Evolutionary conservation across 805 yeast genomes (phyloP).

Genomic region (Kuraishia piskuri): DNA sequence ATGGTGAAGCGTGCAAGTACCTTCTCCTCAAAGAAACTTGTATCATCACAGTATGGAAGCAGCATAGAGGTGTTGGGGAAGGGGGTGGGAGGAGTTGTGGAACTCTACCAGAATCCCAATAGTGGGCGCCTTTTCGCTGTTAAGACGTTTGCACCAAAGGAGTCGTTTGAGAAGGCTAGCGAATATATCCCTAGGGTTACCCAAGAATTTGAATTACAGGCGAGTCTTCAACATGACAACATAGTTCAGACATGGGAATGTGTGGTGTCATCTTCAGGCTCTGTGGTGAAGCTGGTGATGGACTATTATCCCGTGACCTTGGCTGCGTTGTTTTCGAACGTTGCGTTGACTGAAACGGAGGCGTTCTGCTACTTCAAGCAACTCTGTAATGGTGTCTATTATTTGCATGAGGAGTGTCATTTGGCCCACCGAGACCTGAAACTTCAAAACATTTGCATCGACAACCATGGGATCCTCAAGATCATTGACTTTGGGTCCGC

Average conservation of each 20-base stretch:
- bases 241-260: slow-evolving; percentile 26
- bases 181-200: slow-evolving; percentile 30
- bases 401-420: slow-evolving; percentile 24
- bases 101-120: slow-evolving; percentile 16
- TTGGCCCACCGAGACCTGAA: slow-evolving; percentile 45
- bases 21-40: neutral
- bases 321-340: slow-evolving; percentile 6
- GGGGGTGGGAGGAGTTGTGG: slow-evolving; percentile 27
- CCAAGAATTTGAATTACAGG: slow-evolving; percentile 27
- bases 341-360: slow-evolving; percentile 8
- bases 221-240: slow-evolving; percentile 21
- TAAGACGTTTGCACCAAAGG: slow-evolving; percentile 33
- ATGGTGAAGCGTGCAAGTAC: neutral
- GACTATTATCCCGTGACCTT: slow-evolving; percentile 27
- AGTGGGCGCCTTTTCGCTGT: slow-evolving; percentile 25
- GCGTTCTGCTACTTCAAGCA: slow-evolving; percentile 31
- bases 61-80: slow-evolving; percentile 14
- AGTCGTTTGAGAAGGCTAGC: slow-evolving; percentile 26
- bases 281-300: slow-evolving; percentile 19
- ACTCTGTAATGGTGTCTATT: slow-evolving; percentile 25
- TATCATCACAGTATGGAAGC: slow-evolving; percentile 11
- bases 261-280: slow-evolving; percentile 15
- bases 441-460: slow-evolving; percentile 34
- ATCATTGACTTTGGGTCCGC: slow-evolving; percentile 47
- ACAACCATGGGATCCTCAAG: slow-evolving; percentile 23